Evolutionary conservation across 2,329 filamentous ascomycete genomes (phyloP).

Genomic region (Arthrobotrys sphaeroides): DNA sequence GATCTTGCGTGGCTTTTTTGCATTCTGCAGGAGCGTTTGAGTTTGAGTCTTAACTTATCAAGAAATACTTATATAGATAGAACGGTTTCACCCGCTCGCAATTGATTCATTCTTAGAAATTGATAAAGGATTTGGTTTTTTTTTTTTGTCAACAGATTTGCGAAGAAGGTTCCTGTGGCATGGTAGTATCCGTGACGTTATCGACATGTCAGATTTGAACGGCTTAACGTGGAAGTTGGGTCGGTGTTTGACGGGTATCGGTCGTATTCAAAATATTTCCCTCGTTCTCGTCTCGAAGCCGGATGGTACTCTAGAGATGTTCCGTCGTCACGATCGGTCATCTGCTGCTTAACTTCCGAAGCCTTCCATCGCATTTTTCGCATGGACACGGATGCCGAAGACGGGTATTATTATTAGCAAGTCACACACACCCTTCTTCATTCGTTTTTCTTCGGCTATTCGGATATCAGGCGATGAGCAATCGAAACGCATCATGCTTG

Average conservation of each 20-base stretch:
- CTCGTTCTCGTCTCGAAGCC: constrained; percentile 22
- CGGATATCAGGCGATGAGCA: constrained; percentile 28
- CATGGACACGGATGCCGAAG: constrained; percentile 26
- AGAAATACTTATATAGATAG: constrained; percentile 12
- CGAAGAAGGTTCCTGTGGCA: background rate
- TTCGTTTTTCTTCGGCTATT: constrained; percentile 27
- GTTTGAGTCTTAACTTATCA: constrained; percentile 15
- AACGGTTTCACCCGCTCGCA: background rate
- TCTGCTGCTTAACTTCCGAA: constrained; percentile 33
- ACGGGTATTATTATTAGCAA: constrained; percentile 2
- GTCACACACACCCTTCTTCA: too few relatives aligned
- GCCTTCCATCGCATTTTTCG: constrained; percentile 12
- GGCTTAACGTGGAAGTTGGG: constrained; percentile 16
- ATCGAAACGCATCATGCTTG: background rate
- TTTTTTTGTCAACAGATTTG: background rate
- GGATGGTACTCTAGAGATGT: constrained; percentile 3
- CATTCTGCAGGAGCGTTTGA: background rate
- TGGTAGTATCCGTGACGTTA: constrained; percentile 39
- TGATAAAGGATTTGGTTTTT: background rate
- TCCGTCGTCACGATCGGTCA: constrained; percentile 37
- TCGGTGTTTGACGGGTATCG: background rate
- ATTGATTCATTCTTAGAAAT: background rate
- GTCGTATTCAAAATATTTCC: constrained; percentile 3
- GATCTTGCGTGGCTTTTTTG: constrained; percentile 2
- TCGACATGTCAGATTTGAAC: constrained; percentile 24